Percentiles rank a stretch among this genome's conserved stretches.
Evolutionary conservation across 2,329 filamentous ascomycete genomes (phyloP).

Genomic region (Periconia sp.): DNA sequence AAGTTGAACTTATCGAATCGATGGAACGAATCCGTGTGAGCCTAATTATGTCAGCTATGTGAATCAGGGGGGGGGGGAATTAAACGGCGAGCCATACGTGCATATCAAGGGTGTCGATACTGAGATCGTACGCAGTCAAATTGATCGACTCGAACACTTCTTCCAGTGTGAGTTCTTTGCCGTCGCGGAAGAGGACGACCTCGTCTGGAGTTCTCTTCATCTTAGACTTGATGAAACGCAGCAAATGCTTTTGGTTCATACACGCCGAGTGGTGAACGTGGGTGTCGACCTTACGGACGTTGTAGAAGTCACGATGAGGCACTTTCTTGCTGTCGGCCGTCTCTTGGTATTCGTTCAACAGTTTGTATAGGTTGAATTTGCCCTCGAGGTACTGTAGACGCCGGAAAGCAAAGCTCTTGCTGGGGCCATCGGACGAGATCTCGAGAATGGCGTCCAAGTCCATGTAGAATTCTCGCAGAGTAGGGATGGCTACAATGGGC

Average conservation of each 20-base stretch:
- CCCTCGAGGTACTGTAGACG: conserved; percentile 93
- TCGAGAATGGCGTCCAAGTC: conserved; percentile 84
- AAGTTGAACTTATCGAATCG: conserved; percentile 99
- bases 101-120: conserved; percentile 98
- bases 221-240: conserved; percentile 99
- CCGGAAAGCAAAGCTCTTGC: conserved; percentile 95
- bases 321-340: conserved; percentile 97
- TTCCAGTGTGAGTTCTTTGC: conserved; percentile 83
- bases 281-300: conserved; percentile 96
- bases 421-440: conserved; percentile 92
- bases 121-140: conserved; percentile 93
- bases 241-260: conserved; percentile 98
- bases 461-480: conserved; percentile 92
- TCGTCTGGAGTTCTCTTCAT: conserved; percentile 99
- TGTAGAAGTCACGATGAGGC: conserved; percentile 98
- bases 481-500: conserved; percentile 83
- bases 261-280: conserved; percentile 99
- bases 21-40: conserved; percentile 96
- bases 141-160: conserved; percentile 99
- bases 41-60: conserved; percentile 51
- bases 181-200: conserved; percentile 88
- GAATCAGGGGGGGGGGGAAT: neutral
- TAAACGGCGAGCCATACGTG: conserved; percentile 65
- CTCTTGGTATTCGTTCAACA: conserved; percentile 96
- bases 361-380: conserved; percentile 91